A percentile compares a stretch with the other conserved stretches of the same genome.
Evolutionary conservation across 352 stramenopile genomes (phyloP).

Genomic region (Pythium sp.): DNA sequence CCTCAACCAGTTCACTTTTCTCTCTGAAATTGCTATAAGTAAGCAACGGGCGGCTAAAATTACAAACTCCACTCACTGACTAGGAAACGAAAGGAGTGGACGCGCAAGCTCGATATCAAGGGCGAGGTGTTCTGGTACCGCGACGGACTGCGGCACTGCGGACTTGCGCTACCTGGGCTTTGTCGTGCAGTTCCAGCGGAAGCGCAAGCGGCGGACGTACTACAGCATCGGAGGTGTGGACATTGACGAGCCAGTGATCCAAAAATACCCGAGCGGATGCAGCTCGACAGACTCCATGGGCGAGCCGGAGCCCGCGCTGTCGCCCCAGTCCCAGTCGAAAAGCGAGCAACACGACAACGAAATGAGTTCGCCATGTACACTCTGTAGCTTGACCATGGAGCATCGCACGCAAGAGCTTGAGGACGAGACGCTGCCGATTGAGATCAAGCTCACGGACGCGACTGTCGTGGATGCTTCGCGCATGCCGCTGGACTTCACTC

Average conservation of each 20-base stretch:
- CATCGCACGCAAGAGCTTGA: background rate
- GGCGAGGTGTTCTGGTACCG: background rate
- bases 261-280: background rate
- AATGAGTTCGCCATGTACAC: background rate
- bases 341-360: too few species aligned
- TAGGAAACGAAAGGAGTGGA: too few species aligned
- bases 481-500: background rate
- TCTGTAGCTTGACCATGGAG: background rate
- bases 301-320: background rate
- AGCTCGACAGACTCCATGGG: background rate
- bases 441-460: slow-evolving; percentile 4
- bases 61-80: too few species aligned
- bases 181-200: slow-evolving; percentile 2
- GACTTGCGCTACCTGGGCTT: slow-evolving; percentile 4
- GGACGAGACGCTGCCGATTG: background rate
- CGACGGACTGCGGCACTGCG: background rate
- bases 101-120: too few species aligned
- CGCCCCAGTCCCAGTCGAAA: background rate
- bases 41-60: too few species aligned
- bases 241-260: background rate
- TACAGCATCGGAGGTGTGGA: background rate
- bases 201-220: background rate
- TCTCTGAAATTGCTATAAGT: too few species aligned
- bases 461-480: slow-evolving; percentile 1
- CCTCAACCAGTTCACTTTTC: too few species aligned